Percentiles rank a stretch among this genome's conserved stretches.
Conservation (phyloP, 148 eudicot species). For the Amaranthus palmeri region DNA sequence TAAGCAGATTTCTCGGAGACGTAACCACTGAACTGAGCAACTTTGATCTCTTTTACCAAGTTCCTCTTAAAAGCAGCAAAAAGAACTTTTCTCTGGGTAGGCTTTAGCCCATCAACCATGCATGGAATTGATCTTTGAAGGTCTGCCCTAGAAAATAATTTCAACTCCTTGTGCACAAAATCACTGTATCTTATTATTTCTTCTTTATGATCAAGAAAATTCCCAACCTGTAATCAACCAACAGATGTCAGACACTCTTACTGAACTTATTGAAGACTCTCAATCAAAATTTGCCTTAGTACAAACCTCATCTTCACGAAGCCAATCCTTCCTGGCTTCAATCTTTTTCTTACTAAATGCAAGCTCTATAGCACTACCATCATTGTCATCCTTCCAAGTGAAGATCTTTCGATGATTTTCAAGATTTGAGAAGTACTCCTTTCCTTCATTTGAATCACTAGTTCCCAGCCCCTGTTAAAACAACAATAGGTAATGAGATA, state of each 20-base stretch:
- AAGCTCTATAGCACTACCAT: constrained; percentile 89
- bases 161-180: constrained; percentile 92
- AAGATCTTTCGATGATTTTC: constrained; percentile 67
- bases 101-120: constrained; percentile 93
- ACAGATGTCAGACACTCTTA: constrained; percentile 1
- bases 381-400: constrained; percentile 67
- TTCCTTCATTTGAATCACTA: constrained; percentile 70
- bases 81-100: constrained; percentile 95
- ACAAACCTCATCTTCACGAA: constrained; percentile 72
- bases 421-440: constrained; percentile 68
- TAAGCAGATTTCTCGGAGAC: constrained; percentile 92
- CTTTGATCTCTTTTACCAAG: constrained; percentile 60
- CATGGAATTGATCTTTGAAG: constrained; percentile 93
- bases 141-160: constrained; percentile 85
- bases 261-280: background rate
- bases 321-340: constrained; percentile 96
- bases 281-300: background rate
- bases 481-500: background rate
- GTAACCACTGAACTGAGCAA: constrained; percentile 82
- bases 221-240: constrained; percentile 60
- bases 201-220: constrained; percentile 60
- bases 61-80: constrained; percentile 80
- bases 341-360: constrained; percentile 97
- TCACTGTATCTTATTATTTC: constrained; percentile 67
- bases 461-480: constrained; percentile 87